phyloP scores from a whole-genome alignment of 148 eudicot genomes.

The Linanthus parryae region DNA sequence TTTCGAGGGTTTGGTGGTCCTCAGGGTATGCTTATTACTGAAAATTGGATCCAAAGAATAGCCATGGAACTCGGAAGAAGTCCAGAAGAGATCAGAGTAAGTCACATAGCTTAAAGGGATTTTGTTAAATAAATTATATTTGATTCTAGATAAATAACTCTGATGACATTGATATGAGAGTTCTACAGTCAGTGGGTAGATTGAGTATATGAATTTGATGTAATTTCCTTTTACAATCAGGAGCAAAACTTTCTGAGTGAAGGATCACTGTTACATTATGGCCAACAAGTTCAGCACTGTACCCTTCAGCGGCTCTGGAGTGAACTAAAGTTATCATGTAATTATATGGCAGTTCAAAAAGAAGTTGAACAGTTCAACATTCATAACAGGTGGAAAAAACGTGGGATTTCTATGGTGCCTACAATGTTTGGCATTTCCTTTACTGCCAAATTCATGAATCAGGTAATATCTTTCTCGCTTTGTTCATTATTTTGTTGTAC shows the following conservation, averaged over 20 bases:
- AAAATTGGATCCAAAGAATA: conserved; percentile 95
- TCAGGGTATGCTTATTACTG: conserved; percentile 95
- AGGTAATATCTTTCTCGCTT: conserved; percentile 37
- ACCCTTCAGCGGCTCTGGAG: conserved; percentile 75
- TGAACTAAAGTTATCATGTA: conserved; percentile 65
- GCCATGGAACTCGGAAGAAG: conserved; percentile 77
- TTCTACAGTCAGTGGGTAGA: no score
- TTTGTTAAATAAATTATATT: neutral
- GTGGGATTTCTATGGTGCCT: conserved; percentile 86
- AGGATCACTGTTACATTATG: conserved; percentile 73
- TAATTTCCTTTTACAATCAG: conserved; percentile 33
- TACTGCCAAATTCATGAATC: conserved; percentile 92
- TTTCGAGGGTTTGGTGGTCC: conserved; percentile 99
- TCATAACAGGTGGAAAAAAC: conserved; percentile 84
- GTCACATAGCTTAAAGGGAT: conserved; percentile 1
- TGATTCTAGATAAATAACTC: neutral
- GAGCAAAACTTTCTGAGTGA: conserved; percentile 78
- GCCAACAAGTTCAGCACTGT: conserved; percentile 71
- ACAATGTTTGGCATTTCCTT: conserved; percentile 93
- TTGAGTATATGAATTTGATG: neutral
- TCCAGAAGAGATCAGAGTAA: conserved; percentile 91
- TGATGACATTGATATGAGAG: no score
- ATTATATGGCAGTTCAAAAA: conserved; percentile 35
- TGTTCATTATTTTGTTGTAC: neutral
- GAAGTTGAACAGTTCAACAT: conserved; percentile 68